phyloP scores from a whole-genome alignment of 176 grass and related monocot genomes.

The Otatea glauca region DNA sequence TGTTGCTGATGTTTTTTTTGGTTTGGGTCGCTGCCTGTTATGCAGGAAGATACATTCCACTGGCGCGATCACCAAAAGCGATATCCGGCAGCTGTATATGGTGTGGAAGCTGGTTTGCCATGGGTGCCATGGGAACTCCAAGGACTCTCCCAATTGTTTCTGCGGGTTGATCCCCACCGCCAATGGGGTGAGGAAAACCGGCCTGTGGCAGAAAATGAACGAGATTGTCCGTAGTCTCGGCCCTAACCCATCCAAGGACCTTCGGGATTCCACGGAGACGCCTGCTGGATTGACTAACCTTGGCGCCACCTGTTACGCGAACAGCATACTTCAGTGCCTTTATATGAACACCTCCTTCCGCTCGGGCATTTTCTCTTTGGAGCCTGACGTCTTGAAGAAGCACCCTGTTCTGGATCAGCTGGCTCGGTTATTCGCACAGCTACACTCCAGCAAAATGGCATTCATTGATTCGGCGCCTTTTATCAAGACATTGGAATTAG shows the following conservation, averaged over 20 bases:
- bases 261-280: conserved; percentile 61
- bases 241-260: conserved; percentile 73
- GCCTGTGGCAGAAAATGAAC: conserved; percentile 81
- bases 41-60: conserved; percentile 86
- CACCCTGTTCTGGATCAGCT: conserved; percentile 91
- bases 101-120: conserved; percentile 68
- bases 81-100: conserved; percentile 80
- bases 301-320: conserved; percentile 94
- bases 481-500: conserved; percentile 79
- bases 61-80: conserved; percentile 58
- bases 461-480: conserved; percentile 94
- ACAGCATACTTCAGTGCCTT: conserved; percentile 98
- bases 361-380: conserved; percentile 75
- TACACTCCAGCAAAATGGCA: conserved; percentile 84
- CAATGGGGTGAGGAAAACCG: conserved; percentile 66
- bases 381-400: conserved; percentile 70
- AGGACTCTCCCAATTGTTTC: conserved; percentile 94
- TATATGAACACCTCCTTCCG: conserved; percentile 96
- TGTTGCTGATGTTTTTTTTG: conserved; percentile 23
- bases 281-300: conserved; percentile 96
- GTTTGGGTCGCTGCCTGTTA: conserved; percentile 28
- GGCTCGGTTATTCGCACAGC: conserved; percentile 70
- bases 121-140: conserved; percentile 87
- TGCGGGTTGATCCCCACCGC: conserved; percentile 74
- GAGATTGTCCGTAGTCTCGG: conserved; percentile 76